phyloP scores from a whole-genome alignment of 108 stramenopile genomes.

The Fistulifera pelliculosa region DNA sequence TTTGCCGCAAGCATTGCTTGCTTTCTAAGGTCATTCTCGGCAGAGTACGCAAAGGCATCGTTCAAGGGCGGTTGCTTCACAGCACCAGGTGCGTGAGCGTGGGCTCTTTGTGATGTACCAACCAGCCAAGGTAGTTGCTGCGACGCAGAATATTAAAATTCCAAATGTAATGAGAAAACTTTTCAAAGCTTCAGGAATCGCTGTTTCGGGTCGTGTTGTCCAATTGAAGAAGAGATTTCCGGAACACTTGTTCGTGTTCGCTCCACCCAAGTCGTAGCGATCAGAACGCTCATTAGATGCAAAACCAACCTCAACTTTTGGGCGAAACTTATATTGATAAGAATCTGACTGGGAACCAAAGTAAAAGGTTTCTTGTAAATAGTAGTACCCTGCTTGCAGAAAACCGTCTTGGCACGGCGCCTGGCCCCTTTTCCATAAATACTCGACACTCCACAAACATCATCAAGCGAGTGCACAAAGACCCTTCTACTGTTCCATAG shows the following conservation, averaged over 20 bases:
- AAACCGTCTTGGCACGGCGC: background rate
- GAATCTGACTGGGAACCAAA: conserved; percentile 11
- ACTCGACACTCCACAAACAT: conserved; percentile 23
- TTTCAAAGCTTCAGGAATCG: conserved; percentile 16
- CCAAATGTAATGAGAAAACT: conserved; percentile 37
- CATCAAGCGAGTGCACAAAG: conserved; percentile 14
- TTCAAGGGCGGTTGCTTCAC: too few relatives aligned
- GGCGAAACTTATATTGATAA: conserved; percentile 19
- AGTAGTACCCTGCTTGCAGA: conserved; percentile 21
- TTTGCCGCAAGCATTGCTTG: background rate
- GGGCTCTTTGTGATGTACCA: too few relatives aligned
- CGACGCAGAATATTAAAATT: conserved; percentile 12
- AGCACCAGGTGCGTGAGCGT: too few relatives aligned
- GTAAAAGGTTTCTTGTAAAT: conserved; percentile 25
- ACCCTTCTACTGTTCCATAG: conserved; percentile 11
- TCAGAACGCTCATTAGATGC: conserved; percentile 14
- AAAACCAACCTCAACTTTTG: conserved; percentile 28
- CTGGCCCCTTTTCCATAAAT: conserved; percentile 17
- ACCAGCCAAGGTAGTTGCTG: too few relatives aligned
- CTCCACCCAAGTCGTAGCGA: conserved; percentile 42
- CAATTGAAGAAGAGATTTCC: conserved; percentile 29
- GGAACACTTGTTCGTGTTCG: conserved; percentile 35
- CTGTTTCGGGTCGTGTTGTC: conserved; percentile 11
- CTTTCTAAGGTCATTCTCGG: background rate
- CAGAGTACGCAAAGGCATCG: too few relatives aligned